Conservation (phyloP, 2,329 filamentous ascomycete species). For the Microcyclospora tardicrescens region DNA sequence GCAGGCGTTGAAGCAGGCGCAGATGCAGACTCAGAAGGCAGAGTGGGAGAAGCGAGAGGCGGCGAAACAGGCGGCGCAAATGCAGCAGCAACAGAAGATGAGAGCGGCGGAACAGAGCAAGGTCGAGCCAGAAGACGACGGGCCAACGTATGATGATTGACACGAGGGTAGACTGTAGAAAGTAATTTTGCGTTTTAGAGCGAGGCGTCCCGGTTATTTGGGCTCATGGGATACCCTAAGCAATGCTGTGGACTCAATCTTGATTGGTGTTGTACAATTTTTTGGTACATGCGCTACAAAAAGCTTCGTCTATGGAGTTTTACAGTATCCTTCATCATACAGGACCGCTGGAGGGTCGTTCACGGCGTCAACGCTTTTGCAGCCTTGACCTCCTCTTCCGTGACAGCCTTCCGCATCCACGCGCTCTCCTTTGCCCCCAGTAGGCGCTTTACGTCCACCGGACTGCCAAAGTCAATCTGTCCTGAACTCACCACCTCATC, state of each 20-base stretch:
- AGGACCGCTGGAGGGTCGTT: too few relatives aligned
- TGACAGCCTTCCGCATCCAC: slow-evolving; percentile 11
- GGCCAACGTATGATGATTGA: slow-evolving; percentile 13
- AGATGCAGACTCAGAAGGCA: slow-evolving; percentile 8
- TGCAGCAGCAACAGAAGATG: slow-evolving; percentile 7
- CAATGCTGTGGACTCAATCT: too few relatives aligned
- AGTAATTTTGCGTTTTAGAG: too few relatives aligned
- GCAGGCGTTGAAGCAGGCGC: slow-evolving; percentile 7
- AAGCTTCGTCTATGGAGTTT: too few relatives aligned
- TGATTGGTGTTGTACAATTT: too few relatives aligned
- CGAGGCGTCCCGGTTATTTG: too few relatives aligned
- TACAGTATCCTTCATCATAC: too few relatives aligned
- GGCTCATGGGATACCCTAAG: too few relatives aligned
- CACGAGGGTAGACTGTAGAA: not conserved
- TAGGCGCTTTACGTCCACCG: slow-evolving; percentile 24
- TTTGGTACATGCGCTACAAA: too few relatives aligned
- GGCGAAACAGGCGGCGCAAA: slow-evolving; percentile 5
- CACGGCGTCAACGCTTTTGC: not conserved
- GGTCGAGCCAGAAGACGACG: slow-evolving; percentile 11
- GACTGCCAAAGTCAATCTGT: slow-evolving; percentile 38
- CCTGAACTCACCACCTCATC: slow-evolving; percentile 40
- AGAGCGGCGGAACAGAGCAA: slow-evolving; percentile 1
- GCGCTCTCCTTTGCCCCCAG: slow-evolving; percentile 11
- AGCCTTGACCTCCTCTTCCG: slow-evolving; percentile 8
- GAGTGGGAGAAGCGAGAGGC: slow-evolving; percentile 6